Conservation (phyloP, 352 stramenopile species). For the Elongisporangium anandrum region DNA sequence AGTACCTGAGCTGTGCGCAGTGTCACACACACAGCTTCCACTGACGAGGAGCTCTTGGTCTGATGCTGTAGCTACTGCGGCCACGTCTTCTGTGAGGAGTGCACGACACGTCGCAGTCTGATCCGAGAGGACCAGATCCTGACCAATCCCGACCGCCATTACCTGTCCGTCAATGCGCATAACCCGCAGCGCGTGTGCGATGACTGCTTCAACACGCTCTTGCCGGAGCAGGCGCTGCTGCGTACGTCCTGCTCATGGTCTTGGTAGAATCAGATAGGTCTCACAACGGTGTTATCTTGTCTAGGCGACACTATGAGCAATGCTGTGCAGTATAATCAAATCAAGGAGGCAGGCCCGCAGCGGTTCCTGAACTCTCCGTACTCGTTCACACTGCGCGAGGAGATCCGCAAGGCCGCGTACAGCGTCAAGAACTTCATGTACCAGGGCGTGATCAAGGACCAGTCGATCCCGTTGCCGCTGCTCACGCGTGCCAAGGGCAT, state of each 20-base stretch:
- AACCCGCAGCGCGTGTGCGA: constrained; percentile 85
- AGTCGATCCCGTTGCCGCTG: constrained; percentile 86
- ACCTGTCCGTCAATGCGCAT: constrained; percentile 72
- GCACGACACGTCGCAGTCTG: constrained; percentile 62
- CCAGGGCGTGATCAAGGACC: constrained; percentile 85
- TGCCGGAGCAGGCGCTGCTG: constrained; percentile 58
- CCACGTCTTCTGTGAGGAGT: constrained; percentile 75
- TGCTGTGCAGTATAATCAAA: constrained; percentile 67
- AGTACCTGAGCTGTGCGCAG: not conserved
- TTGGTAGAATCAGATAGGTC: not conserved
- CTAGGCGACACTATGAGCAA: constrained; percentile 72
- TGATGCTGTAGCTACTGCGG: constrained; percentile 46
- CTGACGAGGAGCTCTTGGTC: not conserved
- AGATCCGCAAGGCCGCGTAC: constrained; percentile 92
- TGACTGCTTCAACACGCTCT: constrained; percentile 55
- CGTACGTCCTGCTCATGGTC: constrained; percentile 26
- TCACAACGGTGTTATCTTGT: not conserved
- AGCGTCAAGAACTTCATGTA: constrained; percentile 92
- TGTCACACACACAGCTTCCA: not conserved
- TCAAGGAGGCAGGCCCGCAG: constrained; percentile 58
- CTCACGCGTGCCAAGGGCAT: constrained; percentile 88
- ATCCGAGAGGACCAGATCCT: constrained; percentile 78
- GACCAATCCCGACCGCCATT: constrained; percentile 60
- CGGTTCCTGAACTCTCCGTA: constrained; percentile 82
- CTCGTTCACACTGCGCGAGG: constrained; percentile 87